phyloP scores from a whole-genome alignment of 768 basidiomycete species.

The Mycena galericulata region DNA sequence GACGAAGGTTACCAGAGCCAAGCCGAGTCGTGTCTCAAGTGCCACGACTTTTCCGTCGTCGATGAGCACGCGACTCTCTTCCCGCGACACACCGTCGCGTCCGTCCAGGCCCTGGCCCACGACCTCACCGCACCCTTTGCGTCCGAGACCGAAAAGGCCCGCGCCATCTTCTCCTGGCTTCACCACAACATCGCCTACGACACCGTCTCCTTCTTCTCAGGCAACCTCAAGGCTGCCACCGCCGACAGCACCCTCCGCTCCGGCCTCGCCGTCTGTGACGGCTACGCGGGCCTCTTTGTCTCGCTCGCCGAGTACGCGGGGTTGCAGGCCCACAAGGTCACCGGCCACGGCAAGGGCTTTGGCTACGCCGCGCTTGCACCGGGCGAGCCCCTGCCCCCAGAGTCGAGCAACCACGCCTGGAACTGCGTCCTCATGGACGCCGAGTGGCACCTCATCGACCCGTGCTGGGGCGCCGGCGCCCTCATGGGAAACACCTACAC shows the following conservation, averaged over 20 bases:
- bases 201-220: conserved; percentile 55
- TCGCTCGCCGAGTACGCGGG: conserved; percentile 53
- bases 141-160: conserved; percentile 57
- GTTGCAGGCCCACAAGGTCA: conserved; percentile 54
- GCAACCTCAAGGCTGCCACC: conserved; percentile 51
- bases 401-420: conserved; percentile 60
- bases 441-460: conserved; percentile 60
- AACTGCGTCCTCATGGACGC: conserved; percentile 58
- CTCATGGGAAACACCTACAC: conserved; percentile 50
- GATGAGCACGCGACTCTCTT: conserved; percentile 59
- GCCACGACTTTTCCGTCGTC: conserved; percentile 55
- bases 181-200: conserved; percentile 62
- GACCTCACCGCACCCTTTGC: conserved; percentile 56
- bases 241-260: conserved; percentile 53
- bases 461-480: conserved; percentile 63
- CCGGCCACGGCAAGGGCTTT: conserved; percentile 61
- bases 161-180: conserved; percentile 61
- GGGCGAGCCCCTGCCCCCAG: conserved; percentile 50
- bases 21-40: conserved; percentile 51
- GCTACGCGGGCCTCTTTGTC: conserved; percentile 59
- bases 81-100: conserved; percentile 53
- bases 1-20: conserved; percentile 29
- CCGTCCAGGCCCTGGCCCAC: conserved; percentile 53
- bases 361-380: conserved; percentile 51
- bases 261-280: conserved; percentile 63